Base-by-base conservation (phyloP, 2,329 filamentous ascomycete genomes). In the Aspergillus phoenicis region DNA sequence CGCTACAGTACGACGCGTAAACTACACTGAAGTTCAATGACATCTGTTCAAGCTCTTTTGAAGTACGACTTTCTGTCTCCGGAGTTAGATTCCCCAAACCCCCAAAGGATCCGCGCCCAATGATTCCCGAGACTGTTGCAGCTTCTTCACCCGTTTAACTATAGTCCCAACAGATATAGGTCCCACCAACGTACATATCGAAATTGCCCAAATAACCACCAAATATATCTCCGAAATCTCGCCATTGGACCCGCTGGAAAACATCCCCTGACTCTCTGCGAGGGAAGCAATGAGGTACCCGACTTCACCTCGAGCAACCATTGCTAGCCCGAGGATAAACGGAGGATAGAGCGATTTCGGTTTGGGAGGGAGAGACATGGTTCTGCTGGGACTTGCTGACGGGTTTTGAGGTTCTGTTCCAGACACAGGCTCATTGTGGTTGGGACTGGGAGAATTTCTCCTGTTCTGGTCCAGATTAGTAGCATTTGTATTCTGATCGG, bases 291-390 rank as follows among this genome's bases (percentile, higher is more conserved):
- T 91, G 47, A 94, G 73, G 63, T 92, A 92, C 0, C 90, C 90
- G 36, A 94, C 91, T 71, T 95, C 91, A 0, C 91, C 90, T n/a
- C 90, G 82, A 0, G 90, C 86, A 0, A 89, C 84, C 90, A 94
- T 94, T 2, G 85, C 85, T 17, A 84, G 79, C 0, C 87, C 87
- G 0, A 93, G 76, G 2, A 93, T 86, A 0, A 83, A 80, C 0
- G 87, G 83, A 0, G 90, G 89, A 63, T 91, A 89, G 1, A 91
- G 76, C 0, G 89, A 91, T 3, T 83, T 74, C 0, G 87, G 84
- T 52, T 84, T 85, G 0, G 77, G 69, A 5, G 77, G 70, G 1
- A 64, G 52, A 7, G 62, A 57, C 15, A 7, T 48, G 28, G 36
- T 20, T 10, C 22, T 24, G 6, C 53, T 36, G 13, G 6, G 22